Evolutionary conservation across 2,329 filamentous ascomycete species (phyloP).

Genomic region (Fusarium sp.): DNA sequence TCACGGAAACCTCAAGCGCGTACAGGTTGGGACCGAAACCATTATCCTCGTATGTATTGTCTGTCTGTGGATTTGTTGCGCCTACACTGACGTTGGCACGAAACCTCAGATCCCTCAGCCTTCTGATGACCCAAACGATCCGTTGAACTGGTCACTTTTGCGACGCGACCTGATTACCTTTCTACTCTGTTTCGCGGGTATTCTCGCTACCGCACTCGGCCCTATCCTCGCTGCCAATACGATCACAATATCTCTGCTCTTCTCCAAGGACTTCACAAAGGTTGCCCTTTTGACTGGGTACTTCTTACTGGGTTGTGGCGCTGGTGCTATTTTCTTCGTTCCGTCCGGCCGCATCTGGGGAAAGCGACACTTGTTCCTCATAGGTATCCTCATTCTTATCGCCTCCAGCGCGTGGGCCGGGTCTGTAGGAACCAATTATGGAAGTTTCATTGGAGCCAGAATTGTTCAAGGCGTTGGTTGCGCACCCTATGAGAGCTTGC

Average conservation of each 20-base stretch:
- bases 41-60: conserved; percentile 79
- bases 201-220: conserved; percentile 85
- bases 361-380: conserved; percentile 86
- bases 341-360: conserved; percentile 91
- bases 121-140: conserved; percentile 90
- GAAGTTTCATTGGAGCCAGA: conserved; percentile 78
- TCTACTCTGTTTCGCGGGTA: conserved; percentile 79
- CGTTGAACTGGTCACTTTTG: conserved; percentile 86
- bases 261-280: conserved; percentile 72
- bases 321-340: conserved; percentile 85
- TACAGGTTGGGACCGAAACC: conserved; percentile 70
- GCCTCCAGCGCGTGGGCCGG: conserved; percentile 82
- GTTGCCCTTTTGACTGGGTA: conserved; percentile 88
- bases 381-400: conserved; percentile 79
- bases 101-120: conserved; percentile 74
- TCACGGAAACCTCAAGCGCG: conserved; percentile 72
- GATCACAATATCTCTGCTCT: conserved; percentile 76
- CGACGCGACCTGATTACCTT: conserved; percentile 82
- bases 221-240: conserved; percentile 91
- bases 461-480: conserved; percentile 87
- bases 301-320: conserved; percentile 83
- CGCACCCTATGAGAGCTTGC: conserved; percentile 88
- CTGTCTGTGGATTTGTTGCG: not conserved
- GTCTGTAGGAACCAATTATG: conserved; percentile 72
- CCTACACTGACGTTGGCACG: conserved; percentile 16